Evolutionary conservation across 1,284 basidiomycete species (phyloP), one percentile per base, ranked within the genome.

Genomic region (Microbotryomycetes sp.): DNA sequence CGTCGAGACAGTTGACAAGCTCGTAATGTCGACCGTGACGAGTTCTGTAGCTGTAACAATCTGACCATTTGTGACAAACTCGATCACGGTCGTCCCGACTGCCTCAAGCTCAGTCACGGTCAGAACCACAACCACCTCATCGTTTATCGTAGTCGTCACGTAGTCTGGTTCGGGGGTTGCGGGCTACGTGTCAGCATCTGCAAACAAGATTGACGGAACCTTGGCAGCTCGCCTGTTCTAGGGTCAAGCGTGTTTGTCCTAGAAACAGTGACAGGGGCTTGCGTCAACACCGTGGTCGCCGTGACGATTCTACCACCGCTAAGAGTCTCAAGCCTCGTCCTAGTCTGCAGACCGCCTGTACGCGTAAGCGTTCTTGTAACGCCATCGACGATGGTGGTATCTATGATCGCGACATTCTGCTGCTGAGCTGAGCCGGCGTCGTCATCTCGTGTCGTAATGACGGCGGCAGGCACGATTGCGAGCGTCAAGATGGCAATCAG

Each of bases 371-470:
- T 41, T 41, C 35, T 61, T 5, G 23, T 29, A 2, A 54, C 41
- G 16, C 60, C 61, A 27, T 58, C 24, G 4, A 62, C 24, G 27
- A 31, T n/a, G 2, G 61, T 62, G 16, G 56, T 59, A 26, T 55
- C 56, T 7, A 55, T 49, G 23, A 52, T 28, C 27, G 21, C 49
- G 2, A 29, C 35, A 21, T 30, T 27, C 7, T 52, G 49, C 18
- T 59, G n/a, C 3, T 24, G 52, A 5, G n/a, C 7, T 3, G 6
- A 11, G n/a, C 21, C 24, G 7, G 30, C n/a, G 2, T 58, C 4
- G 5, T 55, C 24, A 5, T 55, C 30, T 11, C 49, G 47, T 1
- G 53, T 55, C 21, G 23, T 35, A 15, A 54, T 35, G 13, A 61
- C 55, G 2, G 60, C 50, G 3, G 60, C 45, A 0, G 60, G 60